phyloP scores from a whole-genome alignment of 2,329 filamentous ascomycete genomes.

The Trichoderma gracile region DNA sequence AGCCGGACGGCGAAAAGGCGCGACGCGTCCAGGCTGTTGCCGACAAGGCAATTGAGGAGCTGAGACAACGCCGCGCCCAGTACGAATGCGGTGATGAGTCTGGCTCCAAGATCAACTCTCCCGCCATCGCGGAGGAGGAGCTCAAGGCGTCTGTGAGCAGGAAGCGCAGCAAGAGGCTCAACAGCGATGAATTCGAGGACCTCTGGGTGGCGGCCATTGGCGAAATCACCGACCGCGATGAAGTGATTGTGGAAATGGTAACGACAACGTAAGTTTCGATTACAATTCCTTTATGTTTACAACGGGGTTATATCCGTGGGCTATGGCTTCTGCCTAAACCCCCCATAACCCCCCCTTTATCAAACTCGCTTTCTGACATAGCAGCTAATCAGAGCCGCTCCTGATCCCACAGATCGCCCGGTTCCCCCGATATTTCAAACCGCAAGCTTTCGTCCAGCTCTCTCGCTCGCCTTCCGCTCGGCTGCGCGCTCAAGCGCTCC shows the following conservation, averaged over 20 bases:
- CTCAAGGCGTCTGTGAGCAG: slow-evolving; percentile 75
- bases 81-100: slow-evolving; percentile 83
- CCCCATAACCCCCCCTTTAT: not conserved
- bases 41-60: slow-evolving; percentile 81
- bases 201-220: slow-evolving; percentile 75
- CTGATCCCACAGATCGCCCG: slow-evolving; percentile 70
- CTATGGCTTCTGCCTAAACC: not conserved
- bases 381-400: slow-evolving; percentile 83
- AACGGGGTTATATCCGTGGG: not conserved
- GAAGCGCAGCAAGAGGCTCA: slow-evolving; percentile 80
- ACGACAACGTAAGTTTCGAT: slow-evolving; percentile 53
- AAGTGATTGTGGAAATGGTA: slow-evolving; percentile 52
- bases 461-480: slow-evolving; percentile 87
- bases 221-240: slow-evolving; percentile 65
- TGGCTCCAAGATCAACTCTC: slow-evolving; percentile 59
- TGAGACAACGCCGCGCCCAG: slow-evolving; percentile 81
- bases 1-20: slow-evolving; percentile 91
- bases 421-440: slow-evolving; percentile 61
- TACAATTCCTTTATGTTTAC: slow-evolving; percentile 29
- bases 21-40: slow-evolving; percentile 84
- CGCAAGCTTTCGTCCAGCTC: slow-evolving; percentile 77
- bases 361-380: slow-evolving; percentile 51
- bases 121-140: slow-evolving; percentile 65
- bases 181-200: slow-evolving; percentile 86
- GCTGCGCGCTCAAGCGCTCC: slow-evolving; percentile 76